Evolutionary conservation across 345 rosid genomes (phyloP), one percentile per base, ranked within the genome.

Genomic region (Euphorbia pulcherrima): DNA sequence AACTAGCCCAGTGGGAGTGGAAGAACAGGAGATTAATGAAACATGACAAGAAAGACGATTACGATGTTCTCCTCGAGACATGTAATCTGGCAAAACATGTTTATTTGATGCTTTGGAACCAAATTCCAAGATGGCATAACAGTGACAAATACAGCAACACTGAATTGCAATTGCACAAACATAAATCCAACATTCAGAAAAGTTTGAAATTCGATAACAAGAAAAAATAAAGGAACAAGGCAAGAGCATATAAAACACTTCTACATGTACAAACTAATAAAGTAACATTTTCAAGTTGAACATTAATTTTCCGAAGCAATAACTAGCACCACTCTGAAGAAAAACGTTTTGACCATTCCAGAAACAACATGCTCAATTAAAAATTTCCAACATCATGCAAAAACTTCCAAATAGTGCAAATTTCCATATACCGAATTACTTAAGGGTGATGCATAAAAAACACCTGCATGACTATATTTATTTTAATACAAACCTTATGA

Each of bases 401-500:
- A 1, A 4, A 39, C 10, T 39, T 39, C 44, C 44, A 39, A 39
- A 39, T 6, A 39, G 44, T 39, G 44, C 44, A 39, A 39, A 39
- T 33, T 33, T 33, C 7, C 37, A 33, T 33, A 33, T 33, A 33
- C n/a, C n/a, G n/a, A n/a, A n/a, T n/a, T n/a, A n/a, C 37, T 3
- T 33, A 33, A 2, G 37, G 37, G 3, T 54, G 56, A 29, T n/a
- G 16, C 33, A 16, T 65, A 28, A 60, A 6, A 27, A 24, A 23
- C 40, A 16, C 54, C 21, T 24, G 16, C n/a, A 33, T 20, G 66
- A 13, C 33, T 47, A 50, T 62, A 33, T 62, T 23, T 16, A 4
- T 24, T 18, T 47, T 16, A 14, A 44, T 8, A 37, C 50, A 8
- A n/a, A 87, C 92, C 92, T 79, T 84, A 29, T 82, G 82, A 67